A percentile compares a stretch with the other conserved stretches of the same genome.
These are phyloP conservation scores for Globisporangium ultimum DNA, from an alignment of 352 stramenopile species.

Conservation along the genomic window DNA sequence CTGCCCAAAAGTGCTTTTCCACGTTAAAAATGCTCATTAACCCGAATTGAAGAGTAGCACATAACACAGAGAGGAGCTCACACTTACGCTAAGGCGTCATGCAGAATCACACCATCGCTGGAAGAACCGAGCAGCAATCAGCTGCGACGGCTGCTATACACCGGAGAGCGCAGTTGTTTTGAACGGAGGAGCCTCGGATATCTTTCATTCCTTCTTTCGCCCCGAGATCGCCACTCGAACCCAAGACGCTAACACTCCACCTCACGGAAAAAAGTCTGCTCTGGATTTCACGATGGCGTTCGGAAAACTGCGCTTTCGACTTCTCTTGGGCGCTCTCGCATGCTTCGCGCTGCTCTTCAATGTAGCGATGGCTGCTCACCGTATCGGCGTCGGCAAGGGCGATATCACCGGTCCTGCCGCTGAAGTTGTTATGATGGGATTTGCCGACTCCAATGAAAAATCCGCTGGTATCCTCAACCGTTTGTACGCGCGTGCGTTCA, in stretches of 20 bases:
- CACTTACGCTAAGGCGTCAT: not conserved
- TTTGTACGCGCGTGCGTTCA: slow-evolving; percentile 60
- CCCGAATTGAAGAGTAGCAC: not conserved
- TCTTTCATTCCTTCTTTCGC: slow-evolving; percentile 9
- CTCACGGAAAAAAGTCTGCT: too few species aligned
- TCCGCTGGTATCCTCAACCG: slow-evolving; percentile 56
- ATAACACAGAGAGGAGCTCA: not conserved
- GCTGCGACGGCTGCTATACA: not conserved
- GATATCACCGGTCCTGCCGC: slow-evolving; percentile 62
- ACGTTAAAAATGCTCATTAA: not conserved
- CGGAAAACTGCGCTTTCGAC: slow-evolving; percentile 1
- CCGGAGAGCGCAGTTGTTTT: too few species aligned
- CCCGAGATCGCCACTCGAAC: too few species aligned
- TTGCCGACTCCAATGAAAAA: slow-evolving; percentile 41
- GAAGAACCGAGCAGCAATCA: not conserved
- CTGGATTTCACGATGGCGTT: slow-evolving; percentile 1
- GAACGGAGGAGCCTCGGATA: not conserved
- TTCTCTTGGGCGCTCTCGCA: slow-evolving; percentile 4
- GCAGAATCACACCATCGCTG: not conserved
- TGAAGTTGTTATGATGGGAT: slow-evolving; percentile 69
- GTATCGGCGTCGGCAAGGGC: slow-evolving; percentile 50
- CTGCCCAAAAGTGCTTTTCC: too few species aligned
- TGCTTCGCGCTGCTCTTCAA: slow-evolving; percentile 11
- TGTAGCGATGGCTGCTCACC: slow-evolving; percentile 21
- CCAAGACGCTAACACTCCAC: too few species aligned